Percentiles rank a stretch among this genome's conserved stretches.
phyloP scores from a whole-genome alignment of 768 basidiomycete genomes.

The Phylloporus scabripes region DNA sequence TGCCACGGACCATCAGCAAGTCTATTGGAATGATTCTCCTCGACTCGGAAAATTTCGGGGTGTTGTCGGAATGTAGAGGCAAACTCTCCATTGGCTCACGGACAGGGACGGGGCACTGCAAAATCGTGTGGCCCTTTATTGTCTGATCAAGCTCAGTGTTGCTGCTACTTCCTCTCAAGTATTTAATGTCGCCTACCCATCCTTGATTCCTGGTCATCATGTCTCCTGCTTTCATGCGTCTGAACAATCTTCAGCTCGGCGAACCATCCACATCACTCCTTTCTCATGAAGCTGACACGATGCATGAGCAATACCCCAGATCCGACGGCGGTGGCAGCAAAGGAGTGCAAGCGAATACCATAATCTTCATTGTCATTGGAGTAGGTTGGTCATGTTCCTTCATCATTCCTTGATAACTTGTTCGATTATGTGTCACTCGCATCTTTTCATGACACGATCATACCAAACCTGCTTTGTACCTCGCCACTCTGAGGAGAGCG shows the following conservation, averaged over 20 bases:
- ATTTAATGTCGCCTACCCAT: slow-evolving; percentile 14
- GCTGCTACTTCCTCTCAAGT: slow-evolving; percentile 4
- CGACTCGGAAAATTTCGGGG: slow-evolving; percentile 13
- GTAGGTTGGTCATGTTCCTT: slow-evolving; percentile 21
- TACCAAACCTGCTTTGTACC: background rate
- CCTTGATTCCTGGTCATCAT: slow-evolving; percentile 1
- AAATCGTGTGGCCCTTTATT: slow-evolving; percentile 4
- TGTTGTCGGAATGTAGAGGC: slow-evolving; percentile 12
- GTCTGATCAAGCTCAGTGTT: slow-evolving; percentile 12
- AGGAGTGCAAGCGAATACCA: slow-evolving; percentile 12
- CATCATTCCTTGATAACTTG: background rate
- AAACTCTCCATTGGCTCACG: slow-evolving; percentile 15
- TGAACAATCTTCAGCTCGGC: background rate
- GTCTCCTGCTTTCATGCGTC: slow-evolving; percentile 9
- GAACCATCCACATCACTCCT: background rate
- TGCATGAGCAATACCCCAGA: slow-evolving; percentile 12
- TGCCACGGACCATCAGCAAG: slow-evolving; percentile 14
- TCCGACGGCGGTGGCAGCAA: background rate
- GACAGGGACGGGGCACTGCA: slow-evolving; percentile 13
- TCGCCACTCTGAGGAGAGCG: background rate
- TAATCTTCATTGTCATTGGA: slow-evolving; percentile 21
- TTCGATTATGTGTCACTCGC: slow-evolving; percentile 2
- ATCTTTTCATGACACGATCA: background rate
- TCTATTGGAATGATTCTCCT: slow-evolving; percentile 9
- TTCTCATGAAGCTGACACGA: background rate